Evolutionary conservation across 371 early-diverging fungal species (phyloP).

Genomic region (Apophysomyces trapeziformis): DNA sequence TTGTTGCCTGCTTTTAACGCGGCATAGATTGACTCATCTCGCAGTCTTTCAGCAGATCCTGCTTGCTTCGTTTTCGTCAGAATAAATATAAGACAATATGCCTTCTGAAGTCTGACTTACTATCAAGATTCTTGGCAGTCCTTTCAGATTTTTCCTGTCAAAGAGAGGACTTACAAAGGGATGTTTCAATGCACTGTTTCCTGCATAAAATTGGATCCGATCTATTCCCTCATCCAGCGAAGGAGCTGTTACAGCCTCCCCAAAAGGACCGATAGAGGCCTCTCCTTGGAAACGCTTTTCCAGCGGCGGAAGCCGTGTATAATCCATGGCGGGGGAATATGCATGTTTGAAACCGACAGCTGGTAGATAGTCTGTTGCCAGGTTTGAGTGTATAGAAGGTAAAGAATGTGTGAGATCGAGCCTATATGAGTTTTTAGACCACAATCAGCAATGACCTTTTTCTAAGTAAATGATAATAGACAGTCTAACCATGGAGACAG

Average conservation of each 20-base stretch:
- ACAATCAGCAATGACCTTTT: slow-evolving; percentile 20
- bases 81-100: neutral
- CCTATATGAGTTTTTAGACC: slow-evolving; percentile 27
- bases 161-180: slow-evolving; percentile 58
- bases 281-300: slow-evolving; percentile 24
- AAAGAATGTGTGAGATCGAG: slow-evolving; percentile 65
- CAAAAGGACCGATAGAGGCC: slow-evolving; percentile 40
- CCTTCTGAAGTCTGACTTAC: slow-evolving; percentile 27
- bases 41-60: slow-evolving; percentile 67
- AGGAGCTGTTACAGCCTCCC: slow-evolving; percentile 23
- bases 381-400: slow-evolving; percentile 66
- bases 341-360: slow-evolving; percentile 54
- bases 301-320: slow-evolving; percentile 31
- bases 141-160: slow-evolving; percentile 40
- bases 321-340: slow-evolving; percentile 44
- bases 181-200: slow-evolving; percentile 47
- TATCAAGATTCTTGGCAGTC: slow-evolving; percentile 50
- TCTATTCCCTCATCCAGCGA: slow-evolving; percentile 31
- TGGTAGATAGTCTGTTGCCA: slow-evolving; percentile 65
- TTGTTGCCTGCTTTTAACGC: slow-evolving; percentile 37
- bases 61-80: slow-evolving; percentile 48
- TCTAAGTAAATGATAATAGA: neutral
- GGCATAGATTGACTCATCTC: slow-evolving; percentile 65
- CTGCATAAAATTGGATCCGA: slow-evolving; percentile 62
- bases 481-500: slow-evolving; percentile 53